Evolutionary conservation across 257 asterid species (phyloP), one percentile per base, ranked within the genome.

Genomic region (Jacaranda mimosifolia): DNA sequence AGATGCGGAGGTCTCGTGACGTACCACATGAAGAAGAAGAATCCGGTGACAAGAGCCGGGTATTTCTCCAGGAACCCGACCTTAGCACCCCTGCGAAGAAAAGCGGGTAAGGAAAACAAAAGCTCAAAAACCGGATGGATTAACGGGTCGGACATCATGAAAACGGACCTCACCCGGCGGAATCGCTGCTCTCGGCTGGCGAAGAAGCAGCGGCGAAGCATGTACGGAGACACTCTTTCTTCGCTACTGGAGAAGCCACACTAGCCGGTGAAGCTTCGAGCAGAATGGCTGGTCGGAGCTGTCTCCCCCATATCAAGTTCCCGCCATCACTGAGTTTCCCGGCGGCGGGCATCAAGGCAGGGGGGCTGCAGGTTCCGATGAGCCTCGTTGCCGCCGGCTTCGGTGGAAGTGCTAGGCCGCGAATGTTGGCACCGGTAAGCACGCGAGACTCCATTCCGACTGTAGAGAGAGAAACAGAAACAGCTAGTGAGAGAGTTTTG

Each of bases 1-100:
- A 26, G 32, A 12, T 9, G 52, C 42, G 18, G 42, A 78, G 64
- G 68, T 73, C 78, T 40, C 72, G 59, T 36, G 63, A 80, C 94
- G 9, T 84, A 95, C 99, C 97, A 96, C 97, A 88, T 87, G 97
- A 96, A 96, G 92, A 96, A 96, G 96, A 96, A 93, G 83, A 91
- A 96, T 13, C 99, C 99, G 69, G 98, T 96, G 21, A 88, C 86
- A 0, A 96, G 83, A 21, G 90, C 84, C 73, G 96, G 97, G 78
- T 92, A 88, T 70, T 91, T 93, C 80, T 86, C 79, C 66, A 93
- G 60, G 77, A 96, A 89, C 76, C 99, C 99, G 65, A 86, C 93
- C 76, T 94, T 90, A 68, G 87, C 90, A 5, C 79, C 86, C 85
- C 97, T 88, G 91, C 74, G 13, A 65, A 58, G 35, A 39, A 68